Evolutionary conservation across 169 alveolate species (phyloP), one percentile per base, ranked within the genome.

Genomic region (Toxoplasma gondii): DNA sequence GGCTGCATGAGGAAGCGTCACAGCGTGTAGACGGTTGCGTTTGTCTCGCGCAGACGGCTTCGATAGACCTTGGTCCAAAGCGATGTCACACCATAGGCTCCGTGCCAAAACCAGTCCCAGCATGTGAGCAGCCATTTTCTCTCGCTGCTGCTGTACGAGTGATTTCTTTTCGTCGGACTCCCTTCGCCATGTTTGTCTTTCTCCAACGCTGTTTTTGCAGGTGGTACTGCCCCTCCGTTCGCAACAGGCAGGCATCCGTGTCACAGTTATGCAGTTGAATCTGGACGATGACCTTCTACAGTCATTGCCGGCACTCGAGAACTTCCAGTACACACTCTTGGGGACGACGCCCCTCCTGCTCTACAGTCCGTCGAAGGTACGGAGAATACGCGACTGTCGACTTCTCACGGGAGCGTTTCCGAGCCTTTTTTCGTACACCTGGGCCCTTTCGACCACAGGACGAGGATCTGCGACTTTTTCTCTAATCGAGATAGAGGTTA

Each of bases 271-370:
- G 90, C 90, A 82, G 90, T 31, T 82, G 90, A 12, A 24, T 24
- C 67, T 82, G 19, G 90, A 82, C 53, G 90, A 82, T 31, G 90
- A 82, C 36, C 34, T 82, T 10, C 67, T 41, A 9, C 41, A 36
- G 31, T 38, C 90, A 5, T 22, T 43, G 38, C 90, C 90, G n/a
- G 90, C 90, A 29, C 90, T 82, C 5, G 90, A 82, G 36, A 31
- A 41, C 64, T 82, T 82, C 90, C 90, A 82, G 38, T 82, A 39
- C 64, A 27, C 19, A n/a, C 90, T 36, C 38, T 67, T 82, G 36
- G 90, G 90, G 34, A 43, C 64, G 54, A 82, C 90, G 43, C 90
- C 90, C 19, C 90, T 82, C 12, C 90, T 82, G n/a, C 90, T 82
- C 67, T 82, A 38, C 90, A 41, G 29, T 49, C 1, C 17, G 69